Evolutionary conservation across 1,139 yeast species (phyloP).

Genomic region (Lodderomyces beijingensis): DNA sequence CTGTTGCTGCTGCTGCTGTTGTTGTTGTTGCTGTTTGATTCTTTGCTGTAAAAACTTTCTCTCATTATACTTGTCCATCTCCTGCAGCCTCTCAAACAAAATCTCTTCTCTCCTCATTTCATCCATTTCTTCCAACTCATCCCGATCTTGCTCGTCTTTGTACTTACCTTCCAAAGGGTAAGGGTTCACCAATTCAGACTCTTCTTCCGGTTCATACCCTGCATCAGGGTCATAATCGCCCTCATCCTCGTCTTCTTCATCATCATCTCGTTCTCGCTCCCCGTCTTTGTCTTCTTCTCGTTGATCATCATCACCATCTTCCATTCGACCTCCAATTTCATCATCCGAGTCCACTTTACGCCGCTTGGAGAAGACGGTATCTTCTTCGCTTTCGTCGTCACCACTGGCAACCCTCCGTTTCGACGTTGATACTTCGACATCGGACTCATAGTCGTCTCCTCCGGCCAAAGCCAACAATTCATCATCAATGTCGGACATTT

Average conservation of each 20-base stretch:
- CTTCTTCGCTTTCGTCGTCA: slow-evolving; percentile 30
- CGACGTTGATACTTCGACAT: slow-evolving; percentile 17
- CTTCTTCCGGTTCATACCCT: slow-evolving; percentile 21
- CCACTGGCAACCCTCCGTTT: slow-evolving; percentile 18
- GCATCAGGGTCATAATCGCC: slow-evolving; percentile 15
- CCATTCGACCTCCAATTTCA: slow-evolving; percentile 18
- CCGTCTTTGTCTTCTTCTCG: slow-evolving; percentile 15
- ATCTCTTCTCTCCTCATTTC: slow-evolving; percentile 90
- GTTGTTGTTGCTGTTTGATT: slow-evolving; percentile 52
- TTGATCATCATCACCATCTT: slow-evolving; percentile 13
- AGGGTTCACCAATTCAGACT: slow-evolving; percentile 53
- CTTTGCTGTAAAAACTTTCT: slow-evolving; percentile 78
- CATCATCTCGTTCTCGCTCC: slow-evolving; percentile 18
- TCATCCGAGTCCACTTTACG: slow-evolving; percentile 15
- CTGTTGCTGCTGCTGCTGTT: slow-evolving; percentile 9
- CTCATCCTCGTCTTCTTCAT: slow-evolving; percentile 15
- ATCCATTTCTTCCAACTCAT: slow-evolving; percentile 63
- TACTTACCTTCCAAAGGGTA: slow-evolving; percentile 93
- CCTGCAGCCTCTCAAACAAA: slow-evolving; percentile 88
- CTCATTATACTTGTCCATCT: slow-evolving; percentile 82
- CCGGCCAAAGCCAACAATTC: slow-evolving; percentile 92
- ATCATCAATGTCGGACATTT: slow-evolving; percentile 69
- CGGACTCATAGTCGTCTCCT: slow-evolving; percentile 38
- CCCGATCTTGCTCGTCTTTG: slow-evolving; percentile 77
- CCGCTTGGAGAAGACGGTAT: slow-evolving; percentile 16